Conservation (phyloP, 2,329 filamentous ascomycete species). For the Tolypocladium sp. region DNA sequence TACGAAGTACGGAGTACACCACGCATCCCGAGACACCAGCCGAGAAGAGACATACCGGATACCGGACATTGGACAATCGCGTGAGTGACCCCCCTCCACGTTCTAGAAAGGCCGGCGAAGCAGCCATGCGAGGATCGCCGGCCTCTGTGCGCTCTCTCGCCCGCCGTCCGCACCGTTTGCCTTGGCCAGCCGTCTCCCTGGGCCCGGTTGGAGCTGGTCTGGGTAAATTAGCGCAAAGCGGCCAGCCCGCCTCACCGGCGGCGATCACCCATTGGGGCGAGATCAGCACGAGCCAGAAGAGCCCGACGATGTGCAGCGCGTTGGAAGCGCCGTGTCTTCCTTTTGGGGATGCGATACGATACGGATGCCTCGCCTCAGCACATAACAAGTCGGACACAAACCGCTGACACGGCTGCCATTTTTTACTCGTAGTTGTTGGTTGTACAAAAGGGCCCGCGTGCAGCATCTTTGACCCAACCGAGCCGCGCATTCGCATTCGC, state of each 20-base stretch:
- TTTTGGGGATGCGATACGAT: background rate
- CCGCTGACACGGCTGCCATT: background rate
- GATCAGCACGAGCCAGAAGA: background rate
- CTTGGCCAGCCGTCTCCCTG: background rate
- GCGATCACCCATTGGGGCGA: background rate
- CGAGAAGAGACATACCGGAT: background rate
- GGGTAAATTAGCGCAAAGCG: background rate
- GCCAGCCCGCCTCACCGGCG: background rate
- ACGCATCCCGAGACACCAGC: background rate
- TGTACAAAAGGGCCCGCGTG: background rate
- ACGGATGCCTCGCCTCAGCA: background rate
- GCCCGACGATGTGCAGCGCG: background rate
- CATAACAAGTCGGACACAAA: background rate
- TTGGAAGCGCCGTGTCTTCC: background rate
- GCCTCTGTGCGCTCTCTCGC: background rate
- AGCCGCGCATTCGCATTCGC: background rate
- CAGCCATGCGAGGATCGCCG: background rate
- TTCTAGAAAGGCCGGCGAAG: background rate
- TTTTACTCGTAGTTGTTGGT: background rate
- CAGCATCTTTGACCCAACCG: background rate
- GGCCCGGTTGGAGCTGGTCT: background rate
- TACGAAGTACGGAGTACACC: background rate
- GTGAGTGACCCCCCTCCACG: background rate
- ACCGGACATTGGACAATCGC: background rate
- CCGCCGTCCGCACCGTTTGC: too few relatives aligned